Percentiles rank a stretch among this genome's conserved stretches.
These are phyloP conservation scores for Cadophora luteo-olivacea DNA, from an alignment of 2,329 filamentous ascomycete genomes.

Conservation along the genomic window DNA sequence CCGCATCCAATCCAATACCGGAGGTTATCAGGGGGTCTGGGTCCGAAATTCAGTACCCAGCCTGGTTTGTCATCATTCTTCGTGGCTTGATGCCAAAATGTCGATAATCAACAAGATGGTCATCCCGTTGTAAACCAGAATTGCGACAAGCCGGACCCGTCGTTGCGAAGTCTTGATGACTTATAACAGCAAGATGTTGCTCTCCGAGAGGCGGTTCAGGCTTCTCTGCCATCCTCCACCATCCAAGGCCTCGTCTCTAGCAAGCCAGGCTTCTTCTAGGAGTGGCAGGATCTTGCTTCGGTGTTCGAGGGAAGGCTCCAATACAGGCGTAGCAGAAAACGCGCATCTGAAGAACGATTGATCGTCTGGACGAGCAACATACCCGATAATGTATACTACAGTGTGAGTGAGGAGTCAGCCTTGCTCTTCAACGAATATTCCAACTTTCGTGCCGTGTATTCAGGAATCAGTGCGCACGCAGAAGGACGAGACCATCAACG, in stretches of 20 bases:
- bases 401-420: not conserved
- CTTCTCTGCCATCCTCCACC: slow-evolving; percentile 19
- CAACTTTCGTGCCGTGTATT: not conserved
- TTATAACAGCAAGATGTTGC: slow-evolving; percentile 36
- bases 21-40: not conserved
- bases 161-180: not conserved
- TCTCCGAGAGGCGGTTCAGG: slow-evolving; percentile 15
- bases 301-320: slow-evolving; percentile 39
- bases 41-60: not conserved
- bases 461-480: not conserved
- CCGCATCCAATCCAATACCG: slow-evolving; percentile 9
- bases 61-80: not conserved
- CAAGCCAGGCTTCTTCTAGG: slow-evolving; percentile 39
- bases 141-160: not conserved
- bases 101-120: not conserved
- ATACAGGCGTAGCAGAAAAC: slow-evolving; percentile 37
- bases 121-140: not conserved
- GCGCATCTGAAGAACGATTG: slow-evolving; percentile 36
- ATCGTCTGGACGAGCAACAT: slow-evolving; percentile 34
- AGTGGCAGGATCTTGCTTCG: slow-evolving; percentile 38
- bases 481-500: no score
- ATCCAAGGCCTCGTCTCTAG: slow-evolving; percentile 13
- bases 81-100: not conserved
- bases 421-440: not conserved
- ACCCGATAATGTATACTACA: slow-evolving; percentile 38